A percentile compares a stretch with the other conserved stretches of the same genome.
These are phyloP conservation scores for Saccharomyces hybrid DNA, from an alignment of 1,139 yeast genomes.

Conservation along the genomic window DNA sequence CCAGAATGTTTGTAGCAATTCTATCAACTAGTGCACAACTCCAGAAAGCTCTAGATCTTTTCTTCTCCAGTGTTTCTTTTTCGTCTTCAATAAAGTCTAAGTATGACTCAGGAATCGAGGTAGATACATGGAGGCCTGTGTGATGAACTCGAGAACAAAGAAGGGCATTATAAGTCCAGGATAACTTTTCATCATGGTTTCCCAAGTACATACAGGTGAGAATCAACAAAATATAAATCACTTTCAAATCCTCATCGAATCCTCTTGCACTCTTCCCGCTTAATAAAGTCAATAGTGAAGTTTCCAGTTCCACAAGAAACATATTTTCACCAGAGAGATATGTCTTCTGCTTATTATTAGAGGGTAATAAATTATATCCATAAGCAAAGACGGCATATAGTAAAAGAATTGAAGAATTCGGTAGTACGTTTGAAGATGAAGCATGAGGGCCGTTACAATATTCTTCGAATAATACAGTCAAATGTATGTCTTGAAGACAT, in stretches of 20 bases:
- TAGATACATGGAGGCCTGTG: neutral
- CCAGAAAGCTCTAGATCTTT: neutral
- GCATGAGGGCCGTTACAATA: neutral
- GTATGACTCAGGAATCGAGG: neutral
- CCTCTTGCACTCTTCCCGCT: neutral
- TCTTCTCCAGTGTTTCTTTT: neutral
- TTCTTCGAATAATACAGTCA: neutral
- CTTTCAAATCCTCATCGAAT: neutral
- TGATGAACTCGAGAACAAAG: neutral
- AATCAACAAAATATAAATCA: neutral
- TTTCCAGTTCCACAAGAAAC: neutral
- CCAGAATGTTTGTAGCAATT: neutral
- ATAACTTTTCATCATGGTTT: neutral
- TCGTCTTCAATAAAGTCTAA: neutral
- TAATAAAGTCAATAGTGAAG: neutral
- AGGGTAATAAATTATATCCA: neutral
- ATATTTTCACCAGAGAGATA: neutral
- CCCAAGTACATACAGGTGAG: neutral
- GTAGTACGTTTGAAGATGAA: neutral
- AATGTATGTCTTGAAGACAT: neutral
- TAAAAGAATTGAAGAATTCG: neutral
- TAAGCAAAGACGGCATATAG: neutral
- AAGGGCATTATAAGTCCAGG: neutral
- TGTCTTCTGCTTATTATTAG: neutral
- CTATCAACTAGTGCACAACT: neutral